Evolutionary conservation across 768 basidiomycete genomes (phyloP).

Genomic region (Rhizopogon roseolus): DNA sequence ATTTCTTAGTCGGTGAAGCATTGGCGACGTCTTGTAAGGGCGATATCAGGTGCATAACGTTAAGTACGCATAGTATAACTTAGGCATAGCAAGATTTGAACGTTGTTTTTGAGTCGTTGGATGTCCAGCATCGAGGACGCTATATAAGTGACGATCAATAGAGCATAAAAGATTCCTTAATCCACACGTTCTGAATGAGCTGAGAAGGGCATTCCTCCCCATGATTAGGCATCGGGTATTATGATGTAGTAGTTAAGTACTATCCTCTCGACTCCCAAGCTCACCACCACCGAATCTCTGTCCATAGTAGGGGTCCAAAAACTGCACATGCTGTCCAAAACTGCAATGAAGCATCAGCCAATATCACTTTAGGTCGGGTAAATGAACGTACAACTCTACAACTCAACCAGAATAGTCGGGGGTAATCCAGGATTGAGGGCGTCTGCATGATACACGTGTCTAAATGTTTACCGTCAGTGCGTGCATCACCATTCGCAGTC

Average conservation of each 20-base stretch:
- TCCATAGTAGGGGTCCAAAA: conserved; percentile 83
- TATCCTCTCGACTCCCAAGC: too few relatives aligned
- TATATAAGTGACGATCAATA: too few relatives aligned
- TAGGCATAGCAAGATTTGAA: too few relatives aligned
- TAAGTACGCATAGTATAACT: too few relatives aligned
- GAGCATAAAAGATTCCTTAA: too few relatives aligned
- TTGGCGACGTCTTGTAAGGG: too few relatives aligned
- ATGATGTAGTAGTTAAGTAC: neutral
- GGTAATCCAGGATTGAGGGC: conserved; percentile 62
- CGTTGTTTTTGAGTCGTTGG: too few relatives aligned
- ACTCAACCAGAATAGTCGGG: conserved; percentile 54
- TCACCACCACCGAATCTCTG: conserved; percentile 76
- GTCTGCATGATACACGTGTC: conserved; percentile 35
- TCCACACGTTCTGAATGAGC: too few relatives aligned
- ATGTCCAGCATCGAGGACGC: too few relatives aligned
- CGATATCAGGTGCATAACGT: too few relatives aligned
- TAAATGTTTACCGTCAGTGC: neutral
- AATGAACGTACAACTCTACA: conserved; percentile 64
- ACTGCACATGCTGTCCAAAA: conserved; percentile 92
- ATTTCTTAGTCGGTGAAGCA: too few relatives aligned
- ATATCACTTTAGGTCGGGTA: neutral
- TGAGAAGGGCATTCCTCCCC: neutral
- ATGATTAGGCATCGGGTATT: neutral
- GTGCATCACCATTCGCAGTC: neutral
- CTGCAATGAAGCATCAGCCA: conserved; percentile 31